phyloP scores from a whole-genome alignment of 495 filamentous ascomycete species.

The Penicillium coprophilum region DNA sequence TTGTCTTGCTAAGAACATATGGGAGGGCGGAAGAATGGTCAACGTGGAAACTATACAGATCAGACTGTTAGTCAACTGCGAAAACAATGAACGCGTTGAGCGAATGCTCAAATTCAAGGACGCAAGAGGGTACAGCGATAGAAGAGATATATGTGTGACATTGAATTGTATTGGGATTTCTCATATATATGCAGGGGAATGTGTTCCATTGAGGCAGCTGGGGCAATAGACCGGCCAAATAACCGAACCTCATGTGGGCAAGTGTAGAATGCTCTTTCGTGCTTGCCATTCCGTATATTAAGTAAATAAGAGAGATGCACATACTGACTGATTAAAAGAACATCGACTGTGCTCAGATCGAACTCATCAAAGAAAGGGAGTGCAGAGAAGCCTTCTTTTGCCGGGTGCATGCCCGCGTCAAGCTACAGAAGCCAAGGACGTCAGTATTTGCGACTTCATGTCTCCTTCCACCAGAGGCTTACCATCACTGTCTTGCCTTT shows the following conservation, averaged over 20 bases:
- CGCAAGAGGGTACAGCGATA: slow-evolving; percentile 23
- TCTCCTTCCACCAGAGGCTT: slow-evolving; percentile 30
- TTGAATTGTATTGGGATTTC: slow-evolving; percentile 35
- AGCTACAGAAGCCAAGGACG: slow-evolving; percentile 55
- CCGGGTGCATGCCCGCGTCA: slow-evolving; percentile 94
- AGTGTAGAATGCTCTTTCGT: not conserved
- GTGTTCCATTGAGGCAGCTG: not conserved
- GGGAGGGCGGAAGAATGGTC: slow-evolving; percentile 96
- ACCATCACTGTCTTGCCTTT: slow-evolving; percentile 99
- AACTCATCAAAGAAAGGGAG: slow-evolving; percentile 98
- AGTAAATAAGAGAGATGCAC: slow-evolving; percentile 34
- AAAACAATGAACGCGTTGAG: not conserved
- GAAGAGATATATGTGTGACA: slow-evolving; percentile 25
- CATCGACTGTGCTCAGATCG: slow-evolving; percentile 93
- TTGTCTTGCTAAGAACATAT: slow-evolving; percentile 96
- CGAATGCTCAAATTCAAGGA: not conserved
- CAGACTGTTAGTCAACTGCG: slow-evolving; percentile 26
- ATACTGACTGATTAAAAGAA: slow-evolving; percentile 97
- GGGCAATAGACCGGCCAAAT: slow-evolving; percentile 2
- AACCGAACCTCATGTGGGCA: slow-evolving; percentile 8
- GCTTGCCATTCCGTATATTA: slow-evolving; percentile 8
- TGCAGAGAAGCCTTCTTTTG: slow-evolving; percentile 91
- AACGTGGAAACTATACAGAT: slow-evolving; percentile 77
- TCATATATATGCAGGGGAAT: slow-evolving; percentile 33
- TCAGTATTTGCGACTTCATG: slow-evolving; percentile 20